These are phyloP conservation scores for Stagonosporopsis vannaccii DNA, from an alignment of 2,329 filamentous ascomycete genomes.

Conservation along the genomic window DNA sequence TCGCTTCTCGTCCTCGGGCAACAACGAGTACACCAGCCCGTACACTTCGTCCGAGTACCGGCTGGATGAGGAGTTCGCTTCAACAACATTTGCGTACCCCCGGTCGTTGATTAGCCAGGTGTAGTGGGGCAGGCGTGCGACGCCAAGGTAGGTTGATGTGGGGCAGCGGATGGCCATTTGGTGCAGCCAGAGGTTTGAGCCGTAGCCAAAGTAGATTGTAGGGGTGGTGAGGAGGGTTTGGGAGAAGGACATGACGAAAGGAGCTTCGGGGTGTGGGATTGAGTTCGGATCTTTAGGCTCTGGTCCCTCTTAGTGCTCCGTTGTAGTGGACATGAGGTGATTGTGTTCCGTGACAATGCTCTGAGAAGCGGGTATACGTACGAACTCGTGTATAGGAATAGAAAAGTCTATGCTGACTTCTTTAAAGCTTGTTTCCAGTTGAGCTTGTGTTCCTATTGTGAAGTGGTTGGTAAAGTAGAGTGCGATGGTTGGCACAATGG, in stretches of 20 bases:
- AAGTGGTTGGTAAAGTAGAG: not conserved
- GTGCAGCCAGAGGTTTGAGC: conserved; percentile 70
- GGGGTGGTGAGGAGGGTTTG: conserved; percentile 12
- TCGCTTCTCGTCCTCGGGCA: conserved; percentile 32
- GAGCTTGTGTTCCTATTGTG: not conserved
- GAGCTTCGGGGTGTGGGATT: not conserved
- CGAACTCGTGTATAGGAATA: too few species aligned
- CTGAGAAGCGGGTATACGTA: too few species aligned
- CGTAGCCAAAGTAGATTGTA: conserved; percentile 73
- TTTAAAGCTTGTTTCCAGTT: not conserved
- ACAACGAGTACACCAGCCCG: conserved; percentile 46
- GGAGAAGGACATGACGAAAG: conserved; percentile 16
- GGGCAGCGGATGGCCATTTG: conserved; percentile 72
- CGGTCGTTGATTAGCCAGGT: conserved; percentile 72
- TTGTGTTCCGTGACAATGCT: not conserved
- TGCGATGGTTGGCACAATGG: not conserved
- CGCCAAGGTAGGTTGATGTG: conserved; percentile 61
- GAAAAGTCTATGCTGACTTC: not conserved
- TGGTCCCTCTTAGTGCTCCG: not conserved
- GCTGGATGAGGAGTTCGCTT: conserved; percentile 14
- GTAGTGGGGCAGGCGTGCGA: conserved; percentile 65
- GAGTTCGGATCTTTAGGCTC: not conserved
- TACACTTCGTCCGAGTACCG: conserved; percentile 32
- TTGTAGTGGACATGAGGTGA: not conserved
- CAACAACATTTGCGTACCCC: conserved; percentile 73